Conservation (phyloP, 2,329 filamentous ascomycete genomes). For the Onygenales sp. region DNA sequence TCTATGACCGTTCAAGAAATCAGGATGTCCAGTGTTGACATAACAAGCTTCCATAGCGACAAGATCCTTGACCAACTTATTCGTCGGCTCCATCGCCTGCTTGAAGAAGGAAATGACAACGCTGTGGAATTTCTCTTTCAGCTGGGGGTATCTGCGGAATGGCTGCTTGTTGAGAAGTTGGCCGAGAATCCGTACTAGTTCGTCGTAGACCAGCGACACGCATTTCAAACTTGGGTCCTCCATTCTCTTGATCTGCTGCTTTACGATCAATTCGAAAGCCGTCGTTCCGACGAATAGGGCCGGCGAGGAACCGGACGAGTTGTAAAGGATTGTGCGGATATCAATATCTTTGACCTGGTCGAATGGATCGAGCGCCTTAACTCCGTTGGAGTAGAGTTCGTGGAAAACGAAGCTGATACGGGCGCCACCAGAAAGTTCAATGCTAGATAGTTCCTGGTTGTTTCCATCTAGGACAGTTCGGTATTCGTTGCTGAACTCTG, state of each 20-base stretch:
- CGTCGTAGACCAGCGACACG: conserved; percentile 93
- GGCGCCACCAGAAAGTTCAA: conserved; percentile 89
- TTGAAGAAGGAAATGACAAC: conserved; percentile 96
- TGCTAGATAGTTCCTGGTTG: conserved; percentile 89
- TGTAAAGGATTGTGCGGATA: conserved; percentile 94
- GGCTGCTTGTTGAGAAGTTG: conserved; percentile 81
- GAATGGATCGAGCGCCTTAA: conserved; percentile 96
- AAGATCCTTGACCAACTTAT: conserved; percentile 89
- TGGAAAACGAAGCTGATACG: conserved; percentile 99
- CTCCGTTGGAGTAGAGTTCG: conserved; percentile 92
- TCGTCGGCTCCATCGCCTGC: conserved; percentile 95
- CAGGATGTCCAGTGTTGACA: conserved; percentile 95
- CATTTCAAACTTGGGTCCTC: conserved; percentile 97
- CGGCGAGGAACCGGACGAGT: conserved; percentile 96
- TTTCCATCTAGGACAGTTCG: conserved; percentile 92
- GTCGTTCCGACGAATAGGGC: conserved; percentile 95
- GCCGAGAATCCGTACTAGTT: conserved; percentile 87
- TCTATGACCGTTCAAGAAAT: conserved; percentile 92
- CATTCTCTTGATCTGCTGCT: conserved; percentile 93
- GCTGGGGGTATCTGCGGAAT: conserved; percentile 82
- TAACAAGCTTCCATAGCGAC: conserved; percentile 95
- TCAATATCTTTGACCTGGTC: conserved; percentile 96
- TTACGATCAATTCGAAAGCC: conserved; percentile 97
- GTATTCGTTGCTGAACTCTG: conserved; percentile 97
- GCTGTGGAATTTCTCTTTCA: conserved; percentile 94